phyloP scores from a whole-genome alignment of 2,329 filamentous ascomycete genomes.

The Didymella exigua region DNA sequence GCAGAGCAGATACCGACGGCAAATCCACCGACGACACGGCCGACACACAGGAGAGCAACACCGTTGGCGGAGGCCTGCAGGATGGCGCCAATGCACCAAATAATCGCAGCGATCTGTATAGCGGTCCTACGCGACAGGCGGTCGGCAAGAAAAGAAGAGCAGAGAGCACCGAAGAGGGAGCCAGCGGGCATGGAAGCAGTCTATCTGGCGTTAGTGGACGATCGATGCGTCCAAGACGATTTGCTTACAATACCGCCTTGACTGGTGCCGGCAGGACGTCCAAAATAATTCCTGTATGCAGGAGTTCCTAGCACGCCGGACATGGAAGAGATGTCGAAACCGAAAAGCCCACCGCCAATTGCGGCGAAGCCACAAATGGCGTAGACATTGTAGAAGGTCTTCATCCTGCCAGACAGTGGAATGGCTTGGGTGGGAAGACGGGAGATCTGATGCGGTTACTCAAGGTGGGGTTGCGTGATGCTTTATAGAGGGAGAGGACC shows the following conservation, averaged over 20 bases:
- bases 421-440: slow-evolving; percentile 17
- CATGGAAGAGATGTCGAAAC: slow-evolving; percentile 51
- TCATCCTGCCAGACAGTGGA: slow-evolving; percentile 37
- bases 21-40: slow-evolving; percentile 79
- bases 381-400: slow-evolving; percentile 59
- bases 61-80: slow-evolving; percentile 49
- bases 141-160: slow-evolving; percentile 55
- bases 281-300: slow-evolving; percentile 48
- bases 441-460: not conserved
- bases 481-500: slow-evolving; percentile 20
- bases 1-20: slow-evolving; percentile 88
- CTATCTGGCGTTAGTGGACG: slow-evolving; percentile 20
- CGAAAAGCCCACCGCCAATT: slow-evolving; percentile 55
- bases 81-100: slow-evolving; percentile 56
- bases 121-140: slow-evolving; percentile 52
- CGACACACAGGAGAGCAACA: slow-evolving; percentile 51
- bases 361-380: slow-evolving; percentile 65
- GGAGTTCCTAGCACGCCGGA: slow-evolving; percentile 43
- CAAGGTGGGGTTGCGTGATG: not conserved
- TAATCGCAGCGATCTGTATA: slow-evolving; percentile 51
- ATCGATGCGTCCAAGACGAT: slow-evolving; percentile 17
- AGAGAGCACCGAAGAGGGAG: slow-evolving; percentile 55
- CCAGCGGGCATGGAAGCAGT: slow-evolving; percentile 58
- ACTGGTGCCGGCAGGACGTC: slow-evolving; percentile 39
- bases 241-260: slow-evolving; percentile 53